These are phyloP conservation scores for Lachancea dasiensis DNA, from an alignment of 805 yeast species.

Conservation along the genomic window DNA sequence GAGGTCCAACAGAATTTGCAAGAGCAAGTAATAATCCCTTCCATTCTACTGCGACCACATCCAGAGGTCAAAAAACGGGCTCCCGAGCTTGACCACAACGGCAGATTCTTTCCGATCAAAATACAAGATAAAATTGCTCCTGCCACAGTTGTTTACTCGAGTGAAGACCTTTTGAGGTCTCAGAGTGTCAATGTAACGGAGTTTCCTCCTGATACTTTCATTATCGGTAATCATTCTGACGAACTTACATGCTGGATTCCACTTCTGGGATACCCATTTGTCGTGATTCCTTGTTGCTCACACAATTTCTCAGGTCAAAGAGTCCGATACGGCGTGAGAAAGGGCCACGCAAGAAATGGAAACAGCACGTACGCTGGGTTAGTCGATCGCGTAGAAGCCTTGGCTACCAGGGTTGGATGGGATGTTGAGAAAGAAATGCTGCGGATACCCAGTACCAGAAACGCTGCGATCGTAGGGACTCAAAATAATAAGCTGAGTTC, in stretches of 20 bases:
- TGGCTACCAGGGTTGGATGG: constrained; percentile 76
- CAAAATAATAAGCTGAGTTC: constrained; percentile 32
- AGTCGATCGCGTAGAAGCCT: constrained; percentile 74
- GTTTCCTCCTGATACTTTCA: constrained; percentile 64
- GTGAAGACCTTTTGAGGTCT: constrained; percentile 42
- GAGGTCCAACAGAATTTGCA: constrained; percentile 50
- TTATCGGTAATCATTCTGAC: constrained; percentile 93
- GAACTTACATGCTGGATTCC: constrained; percentile 97
- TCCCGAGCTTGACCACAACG: constrained; percentile 55
- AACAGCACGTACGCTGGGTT: constrained; percentile 75
- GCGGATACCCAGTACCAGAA: constrained; percentile 90
- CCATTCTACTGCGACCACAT: constrained; percentile 61
- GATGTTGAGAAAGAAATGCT: constrained; percentile 75
- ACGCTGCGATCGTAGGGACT: constrained; percentile 80
- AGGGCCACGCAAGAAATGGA: constrained; percentile 17
- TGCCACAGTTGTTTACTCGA: constrained; percentile 32
- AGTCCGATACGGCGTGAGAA: constrained; percentile 52
- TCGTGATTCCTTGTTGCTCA: constrained; percentile 94
- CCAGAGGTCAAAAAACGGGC: constrained; percentile 50
- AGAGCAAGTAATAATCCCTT: constrained; percentile 83
- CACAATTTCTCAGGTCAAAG: constrained; percentile 77
- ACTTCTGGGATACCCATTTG: constrained; percentile 72
- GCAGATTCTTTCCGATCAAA: constrained; percentile 39
- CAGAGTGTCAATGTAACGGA: constrained; percentile 55
- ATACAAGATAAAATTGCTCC: constrained; percentile 44